Base-by-base conservation (phyloP, 2,329 filamentous ascomycete genomes). In the Neurospora crassa region DNA sequence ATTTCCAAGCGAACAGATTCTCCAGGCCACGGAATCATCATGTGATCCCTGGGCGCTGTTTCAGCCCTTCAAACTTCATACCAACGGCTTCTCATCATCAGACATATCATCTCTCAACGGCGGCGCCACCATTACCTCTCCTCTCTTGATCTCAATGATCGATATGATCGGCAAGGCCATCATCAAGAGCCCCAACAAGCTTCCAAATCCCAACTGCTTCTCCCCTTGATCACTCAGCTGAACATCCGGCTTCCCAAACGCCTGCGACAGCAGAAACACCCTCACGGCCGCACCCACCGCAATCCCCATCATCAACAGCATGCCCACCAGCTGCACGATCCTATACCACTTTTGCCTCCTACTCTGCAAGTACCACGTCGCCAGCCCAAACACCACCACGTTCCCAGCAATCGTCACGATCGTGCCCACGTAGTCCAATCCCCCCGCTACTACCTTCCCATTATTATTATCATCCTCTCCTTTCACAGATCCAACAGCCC, bases 361-460 rank as follows among this genome's bases (percentile, higher is more conserved):
- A 72, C 82, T 84, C 76, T 91, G 89, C 45, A 91, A 80, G 76
- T 91, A 91, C 87, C 87, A 91, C 0, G 88, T 89, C 0, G 86
- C 85, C 0, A 90, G 79, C 1, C 79, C 80, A 74, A 91, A 91
- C 29, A 91, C 83, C 43, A 88, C 75, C 43, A 81, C 82, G 75
- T 91, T 89, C 4, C 84, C 86, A 0, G 81, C 86, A 59, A 91
- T 88, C 47, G 90, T 87, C 5, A 84, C 84, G 40, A 90, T 86
- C 2, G 89, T 91, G 2, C 87, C 89, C 0, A 85, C 82, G 71
- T 87, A 85, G 34, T 85, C 87, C 16, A 88, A 74, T 0, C 80
- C 83, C 1, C 80, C 79, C 5, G 81, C 79, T 18, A 68, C 71
- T 7, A 67, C 63, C 12, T 40, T 42, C 5, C 29, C 29, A 29